Conservation (phyloP, 345 rosid genomes). For the Psidium guajava region DNA sequence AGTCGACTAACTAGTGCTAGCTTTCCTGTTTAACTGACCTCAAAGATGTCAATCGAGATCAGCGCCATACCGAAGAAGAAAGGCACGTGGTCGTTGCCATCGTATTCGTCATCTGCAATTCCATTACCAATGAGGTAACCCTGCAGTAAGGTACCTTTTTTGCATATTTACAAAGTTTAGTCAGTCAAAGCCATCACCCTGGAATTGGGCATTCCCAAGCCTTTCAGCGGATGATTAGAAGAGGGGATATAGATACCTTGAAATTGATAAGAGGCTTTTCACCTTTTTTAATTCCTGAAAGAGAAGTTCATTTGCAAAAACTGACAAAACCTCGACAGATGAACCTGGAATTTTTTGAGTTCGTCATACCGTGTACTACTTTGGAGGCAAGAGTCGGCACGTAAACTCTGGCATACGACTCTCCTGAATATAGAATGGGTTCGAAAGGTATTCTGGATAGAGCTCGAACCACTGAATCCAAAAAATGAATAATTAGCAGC, state of each 20-base stretch:
- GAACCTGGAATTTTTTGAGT: background rate
- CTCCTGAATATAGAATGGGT: slow-evolving; percentile 40
- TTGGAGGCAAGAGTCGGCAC: slow-evolving; percentile 27
- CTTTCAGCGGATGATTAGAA: background rate
- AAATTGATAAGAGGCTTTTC: slow-evolving; percentile 22
- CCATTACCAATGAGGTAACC: slow-evolving; percentile 44
- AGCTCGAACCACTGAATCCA: slow-evolving; percentile 27
- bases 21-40: background rate
- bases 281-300: slow-evolving; percentile 21
- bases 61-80: slow-evolving; percentile 35
- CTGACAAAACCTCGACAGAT: background rate
- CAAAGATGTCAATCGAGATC: slow-evolving; percentile 19
- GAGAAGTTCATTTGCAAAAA: background rate
- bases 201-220: background rate
- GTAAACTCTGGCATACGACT: slow-evolving; percentile 36
- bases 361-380: slow-evolving; percentile 14
- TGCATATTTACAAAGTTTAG: background rate
- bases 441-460: slow-evolving; percentile 24
- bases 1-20: background rate
- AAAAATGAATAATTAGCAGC: background rate
- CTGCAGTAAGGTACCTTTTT: slow-evolving; percentile 2
- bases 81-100: slow-evolving; percentile 14
- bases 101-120: slow-evolving; percentile 4
- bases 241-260: slow-evolving; percentile 17
- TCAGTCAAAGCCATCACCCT: background rate